phyloP scores from a whole-genome alignment of 2,329 filamentous ascomycete species.

The Fusarium robinianum region DNA sequence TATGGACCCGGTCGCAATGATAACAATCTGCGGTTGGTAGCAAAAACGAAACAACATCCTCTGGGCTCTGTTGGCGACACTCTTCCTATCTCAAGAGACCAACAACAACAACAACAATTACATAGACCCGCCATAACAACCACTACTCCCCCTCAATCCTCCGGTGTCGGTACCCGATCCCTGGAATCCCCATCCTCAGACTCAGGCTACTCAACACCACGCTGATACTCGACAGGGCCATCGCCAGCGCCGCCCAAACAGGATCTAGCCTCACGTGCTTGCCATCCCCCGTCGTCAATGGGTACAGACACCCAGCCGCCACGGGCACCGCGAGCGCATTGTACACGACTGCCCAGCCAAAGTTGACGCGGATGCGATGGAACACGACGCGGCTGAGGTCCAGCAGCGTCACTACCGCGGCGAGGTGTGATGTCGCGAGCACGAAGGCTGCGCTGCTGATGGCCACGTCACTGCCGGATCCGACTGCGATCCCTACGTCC shows the following conservation, averaged over 20 bases:
- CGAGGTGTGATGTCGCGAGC: constrained; percentile 72
- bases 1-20: too few species aligned
- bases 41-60: too few species aligned
- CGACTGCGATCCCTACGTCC: constrained; percentile 84
- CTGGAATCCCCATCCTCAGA: constrained; percentile 58
- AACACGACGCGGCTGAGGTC: constrained; percentile 74
- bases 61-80: not conserved
- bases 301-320: constrained; percentile 78
- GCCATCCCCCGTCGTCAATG: constrained; percentile 51
- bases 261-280: constrained; percentile 70
- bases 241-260: constrained; percentile 87
- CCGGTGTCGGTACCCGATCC: constrained; percentile 49
- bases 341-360: constrained; percentile 83
- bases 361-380: constrained; percentile 80
- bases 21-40: too few species aligned
- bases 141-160: constrained; percentile 17
- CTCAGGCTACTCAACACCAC: constrained; percentile 82
- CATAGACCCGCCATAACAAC: not conserved
- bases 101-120: not conserved
- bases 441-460: constrained; percentile 83
- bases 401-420: constrained; percentile 72
- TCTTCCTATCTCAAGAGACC: not conserved
- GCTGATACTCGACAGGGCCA: constrained; percentile 90
- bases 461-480: constrained; percentile 81
- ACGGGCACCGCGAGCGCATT: constrained; percentile 79